phyloP scores from a whole-genome alignment of 2,329 filamentous ascomycete genomes.

The Graphiopsis chlorocephala region DNA sequence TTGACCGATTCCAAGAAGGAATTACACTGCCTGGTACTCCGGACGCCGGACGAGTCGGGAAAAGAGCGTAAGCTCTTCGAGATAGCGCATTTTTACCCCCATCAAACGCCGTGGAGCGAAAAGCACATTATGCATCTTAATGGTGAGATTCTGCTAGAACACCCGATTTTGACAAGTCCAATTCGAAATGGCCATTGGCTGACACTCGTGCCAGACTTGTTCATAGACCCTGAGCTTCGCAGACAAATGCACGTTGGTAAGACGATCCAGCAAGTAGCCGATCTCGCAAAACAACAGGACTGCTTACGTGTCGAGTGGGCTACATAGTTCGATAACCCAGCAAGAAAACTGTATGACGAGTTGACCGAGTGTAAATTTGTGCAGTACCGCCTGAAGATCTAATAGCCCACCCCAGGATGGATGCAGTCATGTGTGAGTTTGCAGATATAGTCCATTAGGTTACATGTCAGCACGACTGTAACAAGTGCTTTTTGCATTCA shows the following conservation, averaged over 20 bases:
- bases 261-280: not conserved
- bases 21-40: not conserved
- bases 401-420: no score
- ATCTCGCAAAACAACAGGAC: not conserved
- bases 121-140: not conserved
- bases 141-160: not conserved
- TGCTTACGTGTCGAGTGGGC: not conserved
- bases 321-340: not conserved
- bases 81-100: not conserved
- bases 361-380: not conserved
- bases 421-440: no score
- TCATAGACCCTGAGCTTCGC: not conserved
- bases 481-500: no score
- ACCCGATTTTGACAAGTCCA: not conserved
- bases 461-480: no score
- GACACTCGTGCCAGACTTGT: not conserved
- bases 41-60: not conserved
- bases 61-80: not conserved
- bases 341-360: not conserved
- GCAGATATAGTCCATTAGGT: no score
- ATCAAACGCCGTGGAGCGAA: not conserved
- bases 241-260: not conserved
- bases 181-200: not conserved
- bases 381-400: not conserved
- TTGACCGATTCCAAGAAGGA: not conserved